Evolutionary conservation across 495 filamentous ascomycete genomes (phyloP).

Genomic region (Mytilinidion resinicola): DNA sequence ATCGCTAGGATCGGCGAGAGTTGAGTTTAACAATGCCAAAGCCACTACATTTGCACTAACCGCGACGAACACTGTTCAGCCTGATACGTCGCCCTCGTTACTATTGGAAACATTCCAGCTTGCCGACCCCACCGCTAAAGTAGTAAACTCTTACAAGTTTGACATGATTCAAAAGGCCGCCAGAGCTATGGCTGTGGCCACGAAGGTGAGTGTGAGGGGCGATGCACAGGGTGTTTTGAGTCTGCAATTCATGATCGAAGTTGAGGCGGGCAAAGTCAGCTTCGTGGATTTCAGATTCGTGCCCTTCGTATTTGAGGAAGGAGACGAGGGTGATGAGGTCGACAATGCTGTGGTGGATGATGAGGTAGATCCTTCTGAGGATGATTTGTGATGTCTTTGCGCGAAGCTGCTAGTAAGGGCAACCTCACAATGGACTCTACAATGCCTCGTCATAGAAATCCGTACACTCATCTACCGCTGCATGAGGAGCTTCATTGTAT

Average conservation of each 20-base stretch:
- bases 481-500: too few relatives aligned
- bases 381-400: background rate
- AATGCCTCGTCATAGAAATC: too few relatives aligned
- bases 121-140: conserved; percentile 36
- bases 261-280: conserved; percentile 53
- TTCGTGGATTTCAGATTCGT: conserved; percentile 80
- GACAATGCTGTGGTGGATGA: conserved; percentile 20
- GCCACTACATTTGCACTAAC: background rate
- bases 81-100: background rate
- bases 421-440: too few relatives aligned
- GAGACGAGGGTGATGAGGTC: conserved; percentile 30
- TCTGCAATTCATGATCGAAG: conserved; percentile 93
- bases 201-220: conserved; percentile 83
- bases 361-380: conserved; percentile 6
- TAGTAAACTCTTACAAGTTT: conserved; percentile 70
- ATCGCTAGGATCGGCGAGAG: conserved; percentile 67
- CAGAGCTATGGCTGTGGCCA: conserved; percentile 83
- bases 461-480: too few relatives aligned
- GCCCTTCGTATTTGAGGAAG: conserved; percentile 58
- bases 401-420: too few relatives aligned
- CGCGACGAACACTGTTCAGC: background rate
- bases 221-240: conserved; percentile 86
- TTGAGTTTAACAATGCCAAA: conserved; percentile 67
- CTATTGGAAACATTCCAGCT: conserved; percentile 74
- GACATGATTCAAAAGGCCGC: conserved; percentile 71